A percentile compares a stretch with the other conserved stretches of the same genome.
These are phyloP conservation scores for Saraca asoca DNA, from an alignment of 331 rosid genomes.

Conservation along the genomic window DNA sequence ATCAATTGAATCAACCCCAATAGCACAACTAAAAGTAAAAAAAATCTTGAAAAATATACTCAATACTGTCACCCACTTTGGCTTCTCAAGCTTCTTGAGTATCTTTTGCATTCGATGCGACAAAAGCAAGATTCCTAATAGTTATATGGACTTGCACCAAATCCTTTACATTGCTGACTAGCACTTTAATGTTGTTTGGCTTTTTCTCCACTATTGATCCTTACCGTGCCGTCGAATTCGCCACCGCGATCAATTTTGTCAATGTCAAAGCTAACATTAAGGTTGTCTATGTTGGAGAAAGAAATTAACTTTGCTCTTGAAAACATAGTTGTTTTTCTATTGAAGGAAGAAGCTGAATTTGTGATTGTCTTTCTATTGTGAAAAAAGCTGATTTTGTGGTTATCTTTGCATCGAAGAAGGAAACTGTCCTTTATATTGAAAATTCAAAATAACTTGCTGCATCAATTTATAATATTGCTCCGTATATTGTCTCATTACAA, in stretches of 20 bases:
- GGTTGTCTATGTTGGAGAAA: too few species aligned
- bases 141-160: conserved; percentile 48
- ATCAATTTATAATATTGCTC: too few species aligned
- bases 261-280: conserved; percentile 96
- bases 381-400: too few species aligned
- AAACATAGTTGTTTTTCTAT: too few species aligned
- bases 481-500: too few species aligned
- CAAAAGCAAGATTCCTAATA: conserved; percentile 38
- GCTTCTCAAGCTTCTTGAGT: conserved; percentile 45
- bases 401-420: too few species aligned
- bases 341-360: too few species aligned
- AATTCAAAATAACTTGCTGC: too few species aligned
- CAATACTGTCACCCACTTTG: conserved; percentile 62
- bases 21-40: conserved; percentile 51
- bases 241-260: conserved; percentile 85
- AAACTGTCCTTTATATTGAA: too few species aligned
- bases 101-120: conserved; percentile 52
- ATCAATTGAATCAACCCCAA: conserved; percentile 63
- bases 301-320: too few species aligned
- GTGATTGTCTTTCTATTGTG: too few species aligned
- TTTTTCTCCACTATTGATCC: conserved; percentile 65
- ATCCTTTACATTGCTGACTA: conserved; percentile 49
- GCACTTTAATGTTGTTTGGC: conserved; percentile 59
- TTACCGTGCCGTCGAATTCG: conserved; percentile 82
- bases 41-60: conserved; percentile 62